A percentile compares a stretch with the other conserved stretches of the same genome.
phyloP scores from a whole-genome alignment of 495 filamentous ascomycete species.

The Parmelia sp. region DNA sequence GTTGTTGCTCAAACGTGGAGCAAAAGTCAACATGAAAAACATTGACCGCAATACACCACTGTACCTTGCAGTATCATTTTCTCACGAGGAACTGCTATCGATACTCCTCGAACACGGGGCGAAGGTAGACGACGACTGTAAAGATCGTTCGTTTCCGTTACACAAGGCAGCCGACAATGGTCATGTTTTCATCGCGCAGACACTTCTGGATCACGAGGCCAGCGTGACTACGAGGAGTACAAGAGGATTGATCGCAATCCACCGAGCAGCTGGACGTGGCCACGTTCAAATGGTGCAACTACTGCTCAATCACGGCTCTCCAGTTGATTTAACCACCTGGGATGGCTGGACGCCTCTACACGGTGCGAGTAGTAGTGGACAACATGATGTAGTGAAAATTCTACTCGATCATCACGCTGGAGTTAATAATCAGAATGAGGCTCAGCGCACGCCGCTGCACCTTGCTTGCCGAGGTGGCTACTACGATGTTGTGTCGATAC shows the following conservation, averaged over 20 bases:
- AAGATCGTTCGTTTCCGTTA: slow-evolving; percentile 4
- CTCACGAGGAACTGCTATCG: slow-evolving; percentile 4
- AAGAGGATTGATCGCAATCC: slow-evolving; percentile 9
- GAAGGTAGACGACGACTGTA: not conserved
- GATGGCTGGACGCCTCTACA: slow-evolving; percentile 17
- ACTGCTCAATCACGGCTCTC: slow-evolving; percentile 4
- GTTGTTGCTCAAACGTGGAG: slow-evolving; percentile 13
- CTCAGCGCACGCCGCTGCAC: slow-evolving; percentile 10
- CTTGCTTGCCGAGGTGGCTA: slow-evolving; percentile 16
- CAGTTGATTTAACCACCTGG: not conserved
- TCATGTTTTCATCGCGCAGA: not conserved
- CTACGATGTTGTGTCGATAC: not conserved
- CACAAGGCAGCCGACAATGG: slow-evolving; percentile 13
- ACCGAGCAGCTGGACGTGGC: slow-evolving; percentile 17
- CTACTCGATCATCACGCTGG: slow-evolving; percentile 2
- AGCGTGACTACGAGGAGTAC: slow-evolving; percentile 3
- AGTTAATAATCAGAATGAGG: slow-evolving; percentile 9
- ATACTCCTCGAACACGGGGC: slow-evolving; percentile 15
- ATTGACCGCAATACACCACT: slow-evolving; percentile 3
- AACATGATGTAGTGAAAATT: slow-evolving; percentile 9
- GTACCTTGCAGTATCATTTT: slow-evolving; percentile 4
- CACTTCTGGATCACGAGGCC: slow-evolving; percentile 16
- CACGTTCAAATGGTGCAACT: slow-evolving; percentile 11
- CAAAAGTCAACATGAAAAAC: slow-evolving; percentile 7
- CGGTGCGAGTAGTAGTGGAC: slow-evolving; percentile 13